A percentile compares a stretch with the other conserved stretches of the same genome.
Evolutionary conservation across 225 moss, liverwort and hornwort genomes (phyloP).

Genomic region (Bryoerythrophyllum caledonicum): DNA sequence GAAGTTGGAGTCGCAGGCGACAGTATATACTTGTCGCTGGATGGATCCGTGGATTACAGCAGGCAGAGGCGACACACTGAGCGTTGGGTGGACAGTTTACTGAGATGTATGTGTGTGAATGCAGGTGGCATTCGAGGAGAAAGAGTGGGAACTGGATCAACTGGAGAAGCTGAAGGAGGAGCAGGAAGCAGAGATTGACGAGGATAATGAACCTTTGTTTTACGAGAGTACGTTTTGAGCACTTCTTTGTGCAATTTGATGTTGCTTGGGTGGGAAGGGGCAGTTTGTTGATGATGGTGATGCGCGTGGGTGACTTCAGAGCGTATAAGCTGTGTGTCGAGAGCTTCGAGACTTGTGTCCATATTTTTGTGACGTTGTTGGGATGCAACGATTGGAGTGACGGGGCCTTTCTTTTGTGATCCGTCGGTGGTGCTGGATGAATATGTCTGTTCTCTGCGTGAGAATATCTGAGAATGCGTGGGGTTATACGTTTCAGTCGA

Average conservation of each 20-base stretch:
- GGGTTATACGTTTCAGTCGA: not conserved
- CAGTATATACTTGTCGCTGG: not conserved
- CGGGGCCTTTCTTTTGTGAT: not conserved
- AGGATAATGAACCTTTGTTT: slow-evolving; percentile 91
- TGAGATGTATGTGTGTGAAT: not conserved
- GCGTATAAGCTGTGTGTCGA: not conserved
- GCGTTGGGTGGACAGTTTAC: not conserved
- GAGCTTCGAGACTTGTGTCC: not conserved
- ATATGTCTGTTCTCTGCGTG: not conserved
- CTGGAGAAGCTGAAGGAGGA: slow-evolving; percentile 99
- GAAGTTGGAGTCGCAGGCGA: not conserved
- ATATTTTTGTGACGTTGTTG: not conserved
- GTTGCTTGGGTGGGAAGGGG: not conserved
- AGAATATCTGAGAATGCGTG: not conserved
- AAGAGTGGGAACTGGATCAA: slow-evolving; percentile 97
- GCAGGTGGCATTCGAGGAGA: slow-evolving; percentile 82
- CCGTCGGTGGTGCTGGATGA: not conserved
- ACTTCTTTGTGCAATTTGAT: not conserved
- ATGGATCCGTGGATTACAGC: not conserved
- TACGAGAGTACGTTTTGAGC: slow-evolving; percentile 76
- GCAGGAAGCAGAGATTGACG: slow-evolving; percentile 97
- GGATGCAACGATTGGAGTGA: not conserved
- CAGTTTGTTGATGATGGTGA: not conserved
- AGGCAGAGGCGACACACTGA: not conserved
- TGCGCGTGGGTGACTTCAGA: not conserved